These are phyloP conservation scores for Globomyces sp. DNA, from an alignment of 371 early-diverging fungal species.

Conservation along the genomic window DNA sequence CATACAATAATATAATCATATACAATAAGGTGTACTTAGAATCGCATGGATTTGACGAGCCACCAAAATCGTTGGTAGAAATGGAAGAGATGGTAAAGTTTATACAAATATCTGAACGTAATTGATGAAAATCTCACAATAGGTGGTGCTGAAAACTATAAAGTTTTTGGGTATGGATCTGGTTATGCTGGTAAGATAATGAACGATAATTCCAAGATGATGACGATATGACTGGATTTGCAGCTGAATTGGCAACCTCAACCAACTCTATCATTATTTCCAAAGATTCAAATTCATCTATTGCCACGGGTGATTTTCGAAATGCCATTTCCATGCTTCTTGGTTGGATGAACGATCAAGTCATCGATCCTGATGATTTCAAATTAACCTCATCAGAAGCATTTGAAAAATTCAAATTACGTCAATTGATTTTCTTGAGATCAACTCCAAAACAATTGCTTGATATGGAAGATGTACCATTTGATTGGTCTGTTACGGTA, in stretches of 20 bases:
- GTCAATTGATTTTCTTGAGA: not conserved
- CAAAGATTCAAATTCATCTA: not conserved
- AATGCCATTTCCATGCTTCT: not conserved
- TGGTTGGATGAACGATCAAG: not conserved
- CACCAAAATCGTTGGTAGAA: not conserved
- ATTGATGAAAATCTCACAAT: too few species aligned
- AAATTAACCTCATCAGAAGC: not conserved
- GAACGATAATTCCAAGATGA: not conserved
- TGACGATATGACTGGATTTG: not conserved
- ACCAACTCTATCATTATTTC: not conserved
- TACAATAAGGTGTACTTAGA: not conserved
- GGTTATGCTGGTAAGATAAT: not conserved
- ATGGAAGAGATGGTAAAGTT: not conserved
- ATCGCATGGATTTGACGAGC: not conserved
- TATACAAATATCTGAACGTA: constrained; percentile 2
- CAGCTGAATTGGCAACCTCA: not conserved
- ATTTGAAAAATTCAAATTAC: not conserved
- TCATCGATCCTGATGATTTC: constrained; percentile 5
- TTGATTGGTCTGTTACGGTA: constrained; percentile 1
- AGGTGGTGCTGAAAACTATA: not conserved
- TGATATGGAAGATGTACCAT: not conserved
- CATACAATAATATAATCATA: not conserved
- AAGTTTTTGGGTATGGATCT: not conserved
- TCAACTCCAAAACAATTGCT: not conserved
- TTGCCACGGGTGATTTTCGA: constrained; percentile 6